A percentile compares a stretch with the other conserved stretches of the same genome.
Conservation (phyloP, 2,329 filamentous ascomycete genomes). For the Sordariomycetes sp. region DNA sequence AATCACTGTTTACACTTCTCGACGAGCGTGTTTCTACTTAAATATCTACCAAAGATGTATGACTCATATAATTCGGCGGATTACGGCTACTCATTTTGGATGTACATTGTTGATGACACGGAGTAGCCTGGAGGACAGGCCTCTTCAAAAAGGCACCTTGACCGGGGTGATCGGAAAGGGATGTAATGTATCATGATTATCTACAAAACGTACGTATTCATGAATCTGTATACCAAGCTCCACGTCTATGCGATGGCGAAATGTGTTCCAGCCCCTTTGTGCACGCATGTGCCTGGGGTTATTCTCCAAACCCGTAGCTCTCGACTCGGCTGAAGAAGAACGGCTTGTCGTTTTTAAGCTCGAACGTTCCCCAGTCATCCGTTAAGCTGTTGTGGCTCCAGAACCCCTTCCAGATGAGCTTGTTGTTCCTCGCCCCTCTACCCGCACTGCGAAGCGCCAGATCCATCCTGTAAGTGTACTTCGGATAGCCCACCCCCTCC, state of each 20-base stretch:
- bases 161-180: too few species aligned
- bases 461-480: constrained; percentile 82
- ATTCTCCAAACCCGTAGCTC: constrained; percentile 47
- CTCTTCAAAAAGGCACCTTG: not conserved
- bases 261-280: too few species aligned
- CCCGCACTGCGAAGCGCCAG: constrained; percentile 59
- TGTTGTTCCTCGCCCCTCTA: constrained; percentile 67
- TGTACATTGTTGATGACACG: not conserved
- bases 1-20: too few species aligned
- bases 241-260: too few species aligned
- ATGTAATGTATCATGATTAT: constrained; percentile 1
- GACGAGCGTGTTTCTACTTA: too few species aligned
- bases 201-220: not conserved
- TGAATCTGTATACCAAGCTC: not conserved
- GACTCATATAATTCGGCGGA: too few species aligned
- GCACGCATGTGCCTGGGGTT: too few species aligned
- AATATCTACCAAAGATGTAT: too few species aligned
- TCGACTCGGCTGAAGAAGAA: constrained; percentile 60
- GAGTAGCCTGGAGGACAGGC: not conserved
- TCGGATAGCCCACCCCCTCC: constrained; percentile 64
- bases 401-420: constrained; percentile 79
- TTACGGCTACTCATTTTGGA: too few species aligned
- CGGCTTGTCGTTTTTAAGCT: constrained; percentile 51
- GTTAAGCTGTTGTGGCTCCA: constrained; percentile 86
- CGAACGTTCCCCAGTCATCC: constrained; percentile 84